phyloP scores from a whole-genome alignment of 2,329 filamentous ascomycete genomes.

The Niveomyces coronatus region DNA sequence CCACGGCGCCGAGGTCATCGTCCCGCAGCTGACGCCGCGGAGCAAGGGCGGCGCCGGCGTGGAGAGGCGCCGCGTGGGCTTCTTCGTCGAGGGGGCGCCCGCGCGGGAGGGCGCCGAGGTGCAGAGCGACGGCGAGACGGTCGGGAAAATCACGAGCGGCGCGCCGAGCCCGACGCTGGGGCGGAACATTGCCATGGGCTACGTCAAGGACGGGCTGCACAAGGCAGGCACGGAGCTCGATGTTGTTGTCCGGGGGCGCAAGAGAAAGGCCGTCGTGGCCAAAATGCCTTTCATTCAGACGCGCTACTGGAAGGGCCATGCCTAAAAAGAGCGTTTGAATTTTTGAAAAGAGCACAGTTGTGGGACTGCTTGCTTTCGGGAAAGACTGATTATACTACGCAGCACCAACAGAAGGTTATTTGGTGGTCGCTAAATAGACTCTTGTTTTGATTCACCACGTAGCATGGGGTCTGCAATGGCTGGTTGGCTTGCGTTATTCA shows the following conservation, averaged over 20 bases:
- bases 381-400: too few relatives aligned
- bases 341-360: neutral
- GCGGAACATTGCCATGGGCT: slow-evolving; percentile 94
- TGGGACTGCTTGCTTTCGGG: too few relatives aligned
- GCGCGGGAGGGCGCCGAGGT: slow-evolving; percentile 84
- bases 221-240: slow-evolving; percentile 75
- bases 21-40: slow-evolving; percentile 64
- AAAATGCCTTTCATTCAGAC: slow-evolving; percentile 84
- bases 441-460: too few relatives aligned
- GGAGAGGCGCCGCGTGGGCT: slow-evolving; percentile 62
- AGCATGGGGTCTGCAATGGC: too few relatives aligned
- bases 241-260: slow-evolving; percentile 67
- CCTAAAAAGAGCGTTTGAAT: neutral
- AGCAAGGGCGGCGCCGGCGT: slow-evolving; percentile 64
- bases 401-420: too few relatives aligned
- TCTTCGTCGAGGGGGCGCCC: slow-evolving; percentile 75
- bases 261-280: slow-evolving; percentile 61
- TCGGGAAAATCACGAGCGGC: slow-evolving; percentile 81
- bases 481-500: too few relatives aligned
- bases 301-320: slow-evolving; percentile 55
- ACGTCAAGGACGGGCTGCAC: slow-evolving; percentile 70
- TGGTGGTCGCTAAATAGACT: too few relatives aligned
- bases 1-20: slow-evolving; percentile 70
- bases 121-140: slow-evolving; percentile 51
- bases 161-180: slow-evolving; percentile 78